A percentile compares a stretch with the other conserved stretches of the same genome.
Conservation (phyloP, 192 early-diverging fungal species). For the Diversispora eburnea region DNA sequence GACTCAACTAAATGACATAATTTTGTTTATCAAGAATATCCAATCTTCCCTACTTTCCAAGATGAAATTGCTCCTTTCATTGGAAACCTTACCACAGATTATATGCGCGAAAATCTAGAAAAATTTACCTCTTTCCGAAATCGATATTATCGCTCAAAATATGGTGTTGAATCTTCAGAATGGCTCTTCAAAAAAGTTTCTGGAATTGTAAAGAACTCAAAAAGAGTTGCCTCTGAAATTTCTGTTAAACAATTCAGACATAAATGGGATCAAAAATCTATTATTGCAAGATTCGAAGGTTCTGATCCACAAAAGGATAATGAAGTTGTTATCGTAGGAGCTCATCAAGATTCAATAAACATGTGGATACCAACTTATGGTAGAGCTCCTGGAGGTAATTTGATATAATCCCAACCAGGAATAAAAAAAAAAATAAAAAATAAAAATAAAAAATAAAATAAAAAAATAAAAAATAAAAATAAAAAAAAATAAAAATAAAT, state of each 20-base stretch:
- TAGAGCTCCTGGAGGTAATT: slow-evolving; percentile 68
- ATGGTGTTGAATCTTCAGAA: slow-evolving; percentile 60
- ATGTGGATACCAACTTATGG: slow-evolving; percentile 76
- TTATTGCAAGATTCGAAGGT: slow-evolving; percentile 75
- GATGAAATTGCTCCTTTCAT: slow-evolving; percentile 60
- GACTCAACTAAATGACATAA: neutral
- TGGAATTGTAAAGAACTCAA: slow-evolving; percentile 38
- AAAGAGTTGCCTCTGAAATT: slow-evolving; percentile 42
- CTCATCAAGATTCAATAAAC: slow-evolving; percentile 91
- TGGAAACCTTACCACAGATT: slow-evolving; percentile 55
- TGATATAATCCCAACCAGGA: neutral
- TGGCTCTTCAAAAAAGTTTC: slow-evolving; percentile 66
- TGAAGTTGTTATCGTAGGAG: slow-evolving; percentile 75
- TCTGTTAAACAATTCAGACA: slow-evolving; percentile 77
- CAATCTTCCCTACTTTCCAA: slow-evolving; percentile 49
- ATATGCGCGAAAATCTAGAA: slow-evolving; percentile 67
- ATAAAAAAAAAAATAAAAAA: too few relatives aligned
- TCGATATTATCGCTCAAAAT: slow-evolving; percentile 82
- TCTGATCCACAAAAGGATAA: slow-evolving; percentile 41
- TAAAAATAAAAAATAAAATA: too few relatives aligned
- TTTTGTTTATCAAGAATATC: slow-evolving; percentile 42
- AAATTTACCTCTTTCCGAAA: slow-evolving; percentile 82
- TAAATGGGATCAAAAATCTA: slow-evolving; percentile 77
- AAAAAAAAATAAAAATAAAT: too few relatives aligned
- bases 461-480: too few relatives aligned